These are phyloP conservation scores for Musa itinerans DNA, from an alignment of 176 grass and related monocot species.

Conservation along the genomic window DNA sequence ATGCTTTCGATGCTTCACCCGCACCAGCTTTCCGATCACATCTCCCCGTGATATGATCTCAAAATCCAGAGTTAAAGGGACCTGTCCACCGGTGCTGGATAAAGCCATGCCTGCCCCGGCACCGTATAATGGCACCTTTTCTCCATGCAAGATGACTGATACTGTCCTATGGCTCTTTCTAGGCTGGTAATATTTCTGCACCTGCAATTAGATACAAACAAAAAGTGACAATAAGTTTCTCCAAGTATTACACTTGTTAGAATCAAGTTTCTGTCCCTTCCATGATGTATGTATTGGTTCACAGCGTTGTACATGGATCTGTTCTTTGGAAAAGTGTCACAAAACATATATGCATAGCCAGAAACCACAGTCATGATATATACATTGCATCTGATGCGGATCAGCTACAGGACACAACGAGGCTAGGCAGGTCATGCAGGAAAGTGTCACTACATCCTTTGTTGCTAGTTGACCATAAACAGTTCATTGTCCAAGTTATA, in stretches of 20 bases:
- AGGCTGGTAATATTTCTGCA: constrained; percentile 69
- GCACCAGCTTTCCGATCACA: constrained; percentile 70
- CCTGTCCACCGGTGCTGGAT: constrained; percentile 24
- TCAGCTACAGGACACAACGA: no score
- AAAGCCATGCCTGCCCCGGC: constrained; percentile 51
- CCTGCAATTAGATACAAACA: constrained; percentile 27
- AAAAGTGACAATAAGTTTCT: background rate
- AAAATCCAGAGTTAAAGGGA: constrained; percentile 55
- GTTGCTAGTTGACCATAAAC: no score
- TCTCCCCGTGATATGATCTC: constrained; percentile 42
- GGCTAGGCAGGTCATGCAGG: no score
- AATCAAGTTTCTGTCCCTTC: background rate
- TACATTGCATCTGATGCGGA: no score
- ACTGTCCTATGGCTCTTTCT: constrained; percentile 41
- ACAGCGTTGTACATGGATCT: no score
- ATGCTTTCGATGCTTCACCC: constrained; percentile 49
- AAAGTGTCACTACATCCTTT: no score
- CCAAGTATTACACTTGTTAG: background rate
- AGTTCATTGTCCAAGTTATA: no score
- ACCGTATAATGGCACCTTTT: constrained; percentile 72
- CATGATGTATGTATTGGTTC: no score
- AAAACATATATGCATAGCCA: background rate
- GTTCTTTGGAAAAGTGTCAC: background rate
- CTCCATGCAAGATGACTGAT: constrained; percentile 44
- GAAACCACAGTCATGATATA: no score